These are phyloP conservation scores for Helotiales sp. DNA, from an alignment of 2,329 filamentous ascomycete species.

Conservation along the genomic window DNA sequence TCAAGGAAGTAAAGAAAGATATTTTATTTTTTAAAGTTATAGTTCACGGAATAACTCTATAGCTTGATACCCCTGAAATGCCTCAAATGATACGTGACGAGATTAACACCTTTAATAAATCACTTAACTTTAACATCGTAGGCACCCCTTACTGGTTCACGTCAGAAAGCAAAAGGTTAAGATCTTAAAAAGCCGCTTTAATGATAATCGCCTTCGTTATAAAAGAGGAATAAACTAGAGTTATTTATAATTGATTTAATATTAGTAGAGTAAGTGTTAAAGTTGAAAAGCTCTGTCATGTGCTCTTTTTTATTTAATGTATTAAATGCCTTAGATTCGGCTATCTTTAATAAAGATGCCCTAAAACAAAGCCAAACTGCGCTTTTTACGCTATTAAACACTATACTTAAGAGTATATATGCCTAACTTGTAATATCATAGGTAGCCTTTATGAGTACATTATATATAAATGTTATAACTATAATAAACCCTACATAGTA, in stretches of 20 bases:
- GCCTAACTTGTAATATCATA: not conserved
- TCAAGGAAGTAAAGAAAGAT: too few relatives aligned
- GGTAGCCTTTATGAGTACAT: not conserved
- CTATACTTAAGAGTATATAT: not conserved
- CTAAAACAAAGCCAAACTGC: not conserved
- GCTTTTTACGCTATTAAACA: not conserved
- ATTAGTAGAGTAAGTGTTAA: not conserved
- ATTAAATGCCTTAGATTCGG: not conserved
- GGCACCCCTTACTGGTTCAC: too few relatives aligned
- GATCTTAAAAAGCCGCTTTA: not conserved
- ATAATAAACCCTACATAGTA: not conserved
- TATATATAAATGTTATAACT: not conserved
- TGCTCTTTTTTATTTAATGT: not conserved
- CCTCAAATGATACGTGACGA: not conserved
- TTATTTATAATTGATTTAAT: not conserved
- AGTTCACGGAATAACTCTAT: not conserved
- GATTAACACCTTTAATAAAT: not conserved
- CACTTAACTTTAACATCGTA: not conserved
- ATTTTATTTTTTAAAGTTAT: not conserved
- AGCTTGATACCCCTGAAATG: not conserved
- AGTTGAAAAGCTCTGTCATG: too few relatives aligned
- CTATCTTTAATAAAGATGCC: not conserved
- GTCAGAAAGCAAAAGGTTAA: not conserved
- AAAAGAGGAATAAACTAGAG: not conserved
- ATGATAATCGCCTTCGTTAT: not conserved